Conservation (phyloP, 768 basidiomycete genomes). For the Amanita pallidorosea region DNA sequence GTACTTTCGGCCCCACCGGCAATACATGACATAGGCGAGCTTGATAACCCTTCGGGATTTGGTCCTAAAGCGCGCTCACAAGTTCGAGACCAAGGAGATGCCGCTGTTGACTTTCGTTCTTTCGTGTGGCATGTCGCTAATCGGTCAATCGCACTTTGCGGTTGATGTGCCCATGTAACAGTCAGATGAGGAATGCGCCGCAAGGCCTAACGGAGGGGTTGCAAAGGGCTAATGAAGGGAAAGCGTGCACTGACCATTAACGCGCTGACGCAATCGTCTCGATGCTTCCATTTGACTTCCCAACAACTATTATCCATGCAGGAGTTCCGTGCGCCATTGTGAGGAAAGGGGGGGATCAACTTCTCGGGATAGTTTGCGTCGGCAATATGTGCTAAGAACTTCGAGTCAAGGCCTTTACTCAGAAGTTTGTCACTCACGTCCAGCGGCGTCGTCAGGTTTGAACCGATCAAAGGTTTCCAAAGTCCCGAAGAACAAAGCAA, state of each 20-base stretch:
- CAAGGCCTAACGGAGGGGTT: conserved; percentile 39
- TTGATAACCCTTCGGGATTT: not conserved
- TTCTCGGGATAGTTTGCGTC: not conserved
- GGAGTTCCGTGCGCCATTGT: conserved; percentile 41
- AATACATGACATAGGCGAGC: not conserved
- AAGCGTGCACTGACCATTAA: conserved; percentile 39
- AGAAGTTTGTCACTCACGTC: not conserved
- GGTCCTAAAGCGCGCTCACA: not conserved
- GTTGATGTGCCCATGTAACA: conserved; percentile 75
- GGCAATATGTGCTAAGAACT: not conserved
- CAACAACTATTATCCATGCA: conserved; percentile 54
- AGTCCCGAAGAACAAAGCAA: conserved; percentile 52
- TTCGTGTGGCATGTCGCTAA: not conserved
- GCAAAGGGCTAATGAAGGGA: not conserved
- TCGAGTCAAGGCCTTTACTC: not conserved
- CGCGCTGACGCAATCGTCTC: conserved; percentile 67
- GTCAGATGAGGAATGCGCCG: conserved; percentile 60
- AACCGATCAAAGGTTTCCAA: conserved; percentile 39
- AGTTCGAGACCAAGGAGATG: not conserved
- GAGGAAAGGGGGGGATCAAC: conserved; percentile 33
- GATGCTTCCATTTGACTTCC: conserved; percentile 72
- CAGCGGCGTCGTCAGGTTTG: not conserved
- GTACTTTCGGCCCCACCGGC: conserved; percentile 5
- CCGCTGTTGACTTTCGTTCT: not conserved
- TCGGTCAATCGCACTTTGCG: not conserved